Conservation (phyloP, 768 basidiomycete genomes). For the Amanita jacksonii region DNA sequence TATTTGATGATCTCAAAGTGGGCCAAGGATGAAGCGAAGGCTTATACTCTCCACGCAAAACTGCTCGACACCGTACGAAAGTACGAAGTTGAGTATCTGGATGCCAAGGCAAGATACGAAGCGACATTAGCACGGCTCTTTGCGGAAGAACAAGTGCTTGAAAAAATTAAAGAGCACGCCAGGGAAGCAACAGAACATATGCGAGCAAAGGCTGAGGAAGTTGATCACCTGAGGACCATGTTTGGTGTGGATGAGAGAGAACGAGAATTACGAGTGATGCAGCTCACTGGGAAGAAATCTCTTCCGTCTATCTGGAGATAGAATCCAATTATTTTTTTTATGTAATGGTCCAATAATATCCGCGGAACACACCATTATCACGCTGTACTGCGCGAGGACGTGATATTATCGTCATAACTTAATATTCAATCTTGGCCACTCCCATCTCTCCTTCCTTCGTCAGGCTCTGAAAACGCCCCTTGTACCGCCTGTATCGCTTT, state of each 20-base stretch:
- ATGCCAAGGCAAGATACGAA: conserved; percentile 53
- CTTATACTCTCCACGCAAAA: conserved; percentile 43
- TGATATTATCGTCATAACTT: no score
- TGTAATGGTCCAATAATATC: no score
- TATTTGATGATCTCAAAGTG: neutral
- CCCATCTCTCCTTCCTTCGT: conserved; percentile 26
- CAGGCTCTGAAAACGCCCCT: conserved; percentile 35
- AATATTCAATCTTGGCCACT: neutral
- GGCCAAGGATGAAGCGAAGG: conserved; percentile 45
- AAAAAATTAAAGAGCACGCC: conserved; percentile 42
- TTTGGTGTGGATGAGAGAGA: conserved; percentile 69
- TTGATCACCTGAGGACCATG: conserved; percentile 54
- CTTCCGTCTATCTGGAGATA: conserved; percentile 6
- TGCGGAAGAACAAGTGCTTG: conserved; percentile 38
- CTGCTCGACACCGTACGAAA: conserved; percentile 51
- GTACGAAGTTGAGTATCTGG: conserved; percentile 48
- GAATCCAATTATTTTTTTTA: neutral
- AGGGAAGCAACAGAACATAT: conserved; percentile 51
- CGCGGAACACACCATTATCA: no score
- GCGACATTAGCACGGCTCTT: conserved; percentile 37
- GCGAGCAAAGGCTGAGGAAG: conserved; percentile 63
- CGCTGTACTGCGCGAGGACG: no score
- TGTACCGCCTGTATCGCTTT: conserved; percentile 32
- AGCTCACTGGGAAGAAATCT: conserved; percentile 27
- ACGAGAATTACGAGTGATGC: conserved; percentile 38